These are phyloP conservation scores for Mentha longifolia DNA, from an alignment of 257 asterid species.

Conservation along the genomic window DNA sequence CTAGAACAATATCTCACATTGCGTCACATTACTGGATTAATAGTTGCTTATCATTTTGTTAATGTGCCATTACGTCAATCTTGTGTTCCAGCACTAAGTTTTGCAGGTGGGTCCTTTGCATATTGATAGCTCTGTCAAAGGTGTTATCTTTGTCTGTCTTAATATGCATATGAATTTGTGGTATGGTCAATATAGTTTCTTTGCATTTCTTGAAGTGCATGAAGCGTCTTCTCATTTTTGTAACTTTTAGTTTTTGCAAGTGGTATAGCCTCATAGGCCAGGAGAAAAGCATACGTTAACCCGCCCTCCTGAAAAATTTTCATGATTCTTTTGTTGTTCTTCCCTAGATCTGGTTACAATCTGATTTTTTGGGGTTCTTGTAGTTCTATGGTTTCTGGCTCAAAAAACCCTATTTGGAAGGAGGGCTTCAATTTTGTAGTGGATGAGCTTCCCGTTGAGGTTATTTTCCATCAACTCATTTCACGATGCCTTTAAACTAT, in stretches of 20 bases:
- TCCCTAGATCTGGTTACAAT: neutral
- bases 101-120: neutral
- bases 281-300: neutral
- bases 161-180: neutral
- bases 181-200: conserved; percentile 1
- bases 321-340: conserved; percentile 3
- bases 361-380: conserved; percentile 36
- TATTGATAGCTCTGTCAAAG: conserved; percentile 1
- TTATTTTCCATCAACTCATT: conserved; percentile 38
- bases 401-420: conserved; percentile 98
- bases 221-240: conserved; percentile 14
- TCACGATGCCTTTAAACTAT: conserved; percentile 22
- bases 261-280: conserved; percentile 16
- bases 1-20: no score
- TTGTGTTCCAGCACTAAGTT: conserved; percentile 11
- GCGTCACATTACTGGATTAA: neutral
- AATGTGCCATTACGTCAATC: neutral
- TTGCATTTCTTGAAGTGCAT: neutral
- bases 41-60: neutral
- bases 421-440: conserved; percentile 91
- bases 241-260: neutral
- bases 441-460: conserved; percentile 89
- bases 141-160: conserved; percentile 8
- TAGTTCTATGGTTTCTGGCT: conserved; percentile 97
- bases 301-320: conserved; percentile 9